Evolutionary conservation across 306 rosid genomes (phyloP).

Genomic region (Rubus parviflorus): DNA sequence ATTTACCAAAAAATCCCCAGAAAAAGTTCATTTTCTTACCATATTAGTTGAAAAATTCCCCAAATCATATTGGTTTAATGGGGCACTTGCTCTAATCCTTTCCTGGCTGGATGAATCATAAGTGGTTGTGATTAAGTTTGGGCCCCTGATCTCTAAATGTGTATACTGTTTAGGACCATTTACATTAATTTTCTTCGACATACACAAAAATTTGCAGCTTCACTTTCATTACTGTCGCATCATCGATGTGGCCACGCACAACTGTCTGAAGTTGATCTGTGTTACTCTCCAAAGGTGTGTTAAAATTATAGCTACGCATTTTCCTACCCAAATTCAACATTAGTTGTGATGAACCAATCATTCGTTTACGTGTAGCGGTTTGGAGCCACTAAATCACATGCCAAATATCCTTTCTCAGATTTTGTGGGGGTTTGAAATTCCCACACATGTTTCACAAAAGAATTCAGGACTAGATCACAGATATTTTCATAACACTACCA

Average conservation of each 20-base stretch:
- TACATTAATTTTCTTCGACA: background rate
- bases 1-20: background rate
- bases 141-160: background rate
- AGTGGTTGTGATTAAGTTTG: background rate
- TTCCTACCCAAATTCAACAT: background rate
- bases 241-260: background rate
- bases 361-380: background rate
- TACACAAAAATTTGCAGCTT: background rate
- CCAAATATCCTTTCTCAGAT: background rate
- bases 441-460: background rate
- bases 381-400: constrained; percentile 3
- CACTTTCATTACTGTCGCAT: background rate
- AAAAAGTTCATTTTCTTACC: background rate
- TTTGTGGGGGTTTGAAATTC: constrained; percentile 1
- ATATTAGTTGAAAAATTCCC: background rate
- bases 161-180: background rate
- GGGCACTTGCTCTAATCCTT: background rate
- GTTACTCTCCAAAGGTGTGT: background rate
- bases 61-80: too few species aligned
- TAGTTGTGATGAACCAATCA: background rate
- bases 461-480: background rate
- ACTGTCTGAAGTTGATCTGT: background rate
- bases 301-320: background rate
- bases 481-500: background rate
- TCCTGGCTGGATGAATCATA: background rate